Conservation (phyloP, 495 filamentous ascomycete species). For the Aspergillus asperescens region DNA sequence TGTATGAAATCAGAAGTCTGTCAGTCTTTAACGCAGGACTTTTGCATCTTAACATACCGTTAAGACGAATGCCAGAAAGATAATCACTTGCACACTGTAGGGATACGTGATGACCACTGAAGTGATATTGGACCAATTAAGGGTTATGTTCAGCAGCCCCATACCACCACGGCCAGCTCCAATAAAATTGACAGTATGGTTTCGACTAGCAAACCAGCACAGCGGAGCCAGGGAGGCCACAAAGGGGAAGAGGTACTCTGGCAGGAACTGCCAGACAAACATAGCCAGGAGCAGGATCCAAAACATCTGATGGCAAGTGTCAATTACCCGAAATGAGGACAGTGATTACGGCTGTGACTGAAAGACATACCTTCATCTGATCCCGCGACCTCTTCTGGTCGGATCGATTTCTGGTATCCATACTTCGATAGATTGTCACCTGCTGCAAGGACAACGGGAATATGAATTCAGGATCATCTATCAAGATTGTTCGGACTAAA, state of each 20-base stretch:
- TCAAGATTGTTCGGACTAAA: background rate
- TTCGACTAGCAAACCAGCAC: constrained; percentile 56
- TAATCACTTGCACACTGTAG: constrained; percentile 51
- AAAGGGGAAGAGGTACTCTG: constrained; percentile 54
- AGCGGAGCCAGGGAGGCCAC: constrained; percentile 53
- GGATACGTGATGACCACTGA: constrained; percentile 47
- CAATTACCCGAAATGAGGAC: background rate
- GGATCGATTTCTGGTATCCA: background rate
- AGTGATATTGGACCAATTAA: constrained; percentile 56
- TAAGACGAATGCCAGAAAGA: constrained; percentile 47
- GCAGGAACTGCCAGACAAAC: constrained; percentile 55
- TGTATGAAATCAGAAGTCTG: constrained; percentile 31
- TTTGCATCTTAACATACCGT: background rate
- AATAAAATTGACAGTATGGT: constrained; percentile 52
- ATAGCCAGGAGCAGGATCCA: constrained; percentile 46
- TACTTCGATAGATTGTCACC: background rate
- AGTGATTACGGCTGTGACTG: background rate
- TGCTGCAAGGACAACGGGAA: background rate
- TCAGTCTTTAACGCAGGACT: background rate
- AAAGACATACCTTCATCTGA: background rate
- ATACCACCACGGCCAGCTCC: constrained; percentile 53
- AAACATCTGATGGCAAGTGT: constrained; percentile 25
- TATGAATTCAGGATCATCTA: background rate
- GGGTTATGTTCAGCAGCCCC: constrained; percentile 52
- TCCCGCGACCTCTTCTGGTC: background rate